Evolutionary conservation across 139 green algal genomes (phyloP).

Genomic region (Pycnococcus provasolii): DNA sequence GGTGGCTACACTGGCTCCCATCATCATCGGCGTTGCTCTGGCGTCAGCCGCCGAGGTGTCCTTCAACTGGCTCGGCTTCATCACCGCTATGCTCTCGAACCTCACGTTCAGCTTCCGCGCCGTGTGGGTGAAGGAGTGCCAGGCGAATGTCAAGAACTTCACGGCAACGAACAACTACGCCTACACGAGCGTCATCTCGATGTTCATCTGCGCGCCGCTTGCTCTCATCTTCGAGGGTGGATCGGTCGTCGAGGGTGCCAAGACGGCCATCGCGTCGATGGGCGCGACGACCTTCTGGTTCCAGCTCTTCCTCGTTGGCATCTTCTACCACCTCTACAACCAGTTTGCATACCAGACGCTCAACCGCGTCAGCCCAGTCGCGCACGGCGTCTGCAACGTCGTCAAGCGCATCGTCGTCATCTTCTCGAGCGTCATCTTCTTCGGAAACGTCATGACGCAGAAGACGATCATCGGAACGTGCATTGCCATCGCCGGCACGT

Average conservation of each 20-base stretch:
- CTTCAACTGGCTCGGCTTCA: constrained; percentile 95
- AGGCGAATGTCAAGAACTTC: constrained; percentile 34
- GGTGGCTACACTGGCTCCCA: constrained; percentile 20
- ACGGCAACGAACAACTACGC: constrained; percentile 86
- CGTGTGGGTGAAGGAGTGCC: constrained; percentile 71
- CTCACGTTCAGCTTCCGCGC: constrained; percentile 85
- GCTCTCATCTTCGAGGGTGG: constrained; percentile 71
- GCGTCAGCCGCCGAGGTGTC: constrained; percentile 45
- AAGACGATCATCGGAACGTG: constrained; percentile 57
- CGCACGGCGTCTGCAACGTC: constrained; percentile 98
- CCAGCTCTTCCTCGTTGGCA: constrained; percentile 70
- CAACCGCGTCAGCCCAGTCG: constrained; percentile 83
- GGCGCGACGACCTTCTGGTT: constrained; percentile 66
- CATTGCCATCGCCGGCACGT: constrained; percentile 78
- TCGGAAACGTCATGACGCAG: constrained; percentile 68
- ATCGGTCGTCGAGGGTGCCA: constrained; percentile 39
- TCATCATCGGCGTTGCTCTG: constrained; percentile 30
- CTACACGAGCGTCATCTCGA: constrained; percentile 91
- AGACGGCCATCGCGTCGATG: constrained; percentile 46
- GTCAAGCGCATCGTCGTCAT: constrained; percentile 97
- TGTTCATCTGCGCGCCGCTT: constrained; percentile 76
- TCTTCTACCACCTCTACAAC: constrained; percentile 99
- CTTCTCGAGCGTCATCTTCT: constrained; percentile 77
- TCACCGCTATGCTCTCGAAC: constrained; percentile 85
- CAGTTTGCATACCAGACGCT: constrained; percentile 98